Base-by-base conservation (phyloP, 176 grass and related monocot species). In the Lolium perenne region DNA sequence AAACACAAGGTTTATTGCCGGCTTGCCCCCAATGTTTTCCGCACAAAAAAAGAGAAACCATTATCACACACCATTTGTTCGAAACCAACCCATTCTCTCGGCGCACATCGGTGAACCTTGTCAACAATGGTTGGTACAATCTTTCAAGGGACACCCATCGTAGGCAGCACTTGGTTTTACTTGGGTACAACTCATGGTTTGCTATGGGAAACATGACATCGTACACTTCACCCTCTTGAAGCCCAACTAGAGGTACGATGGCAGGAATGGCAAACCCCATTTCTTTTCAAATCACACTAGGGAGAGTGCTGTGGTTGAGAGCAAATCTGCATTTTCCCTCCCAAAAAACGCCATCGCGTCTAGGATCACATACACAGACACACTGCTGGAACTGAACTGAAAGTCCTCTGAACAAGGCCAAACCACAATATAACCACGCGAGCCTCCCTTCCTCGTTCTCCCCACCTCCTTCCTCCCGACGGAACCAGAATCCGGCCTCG, bases 271-370 rank as follows among this genome's bases (percentile, higher is more conserved):
- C 2, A 40, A 29, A 29, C 29, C 67, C 32, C 43, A 8, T 81
- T 8, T 32, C 40, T 6, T 79, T 86, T 86, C 35, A 86, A 87
- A 87, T 78, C 32, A 2, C 16, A 83, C 5, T 43, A 22, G 20
- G 11, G 2, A 54, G 48, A 8, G 40, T 14, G 4, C n/a, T 13
- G 38, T 50, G 16, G 6, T 18, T 5, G 4, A 45, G 32, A 65
- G 87, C 65, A 57, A 65, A 17, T 64, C 7, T 15, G 12, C 51
- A 48, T n/a, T 86, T 90, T 90, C 74, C 84, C 89, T 83, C 80
- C 65, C 74, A 82, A 85, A 83, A 53, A 77, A 40, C 53, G 50
- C 9, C 75, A 38, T 53, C 72, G 48, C 71, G 71, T 29, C 63
- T 4, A 21, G 23, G 51, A 22, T 15, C 74, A 29, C 74, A n/a